A percentile compares a stretch with the other conserved stretches of the same genome.
These are phyloP conservation scores for Sclerotinia trifoliorum DNA, from an alignment of 2,329 filamentous ascomycete genomes.

Conservation along the genomic window DNA sequence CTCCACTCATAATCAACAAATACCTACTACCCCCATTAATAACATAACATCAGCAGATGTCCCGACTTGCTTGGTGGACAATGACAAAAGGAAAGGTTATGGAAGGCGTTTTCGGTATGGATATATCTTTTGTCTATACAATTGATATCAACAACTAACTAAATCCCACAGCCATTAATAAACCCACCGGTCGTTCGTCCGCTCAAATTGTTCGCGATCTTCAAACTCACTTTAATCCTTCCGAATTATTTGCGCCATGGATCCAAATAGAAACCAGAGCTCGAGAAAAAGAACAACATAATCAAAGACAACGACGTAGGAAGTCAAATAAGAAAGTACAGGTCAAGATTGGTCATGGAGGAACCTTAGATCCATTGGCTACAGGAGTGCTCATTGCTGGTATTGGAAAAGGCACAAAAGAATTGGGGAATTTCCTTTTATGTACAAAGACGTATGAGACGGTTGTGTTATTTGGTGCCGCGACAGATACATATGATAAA, in stretches of 20 bases:
- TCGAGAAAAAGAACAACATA: constrained; percentile 55
- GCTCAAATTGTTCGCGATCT: constrained; percentile 88
- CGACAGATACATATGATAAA: constrained; percentile 88
- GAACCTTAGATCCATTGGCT: constrained; percentile 90
- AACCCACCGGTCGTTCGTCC: constrained; percentile 82
- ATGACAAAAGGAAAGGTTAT: constrained; percentile 47
- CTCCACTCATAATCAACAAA: background rate
- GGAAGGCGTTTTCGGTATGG: constrained; percentile 62
- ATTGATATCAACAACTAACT: constrained; percentile 13
- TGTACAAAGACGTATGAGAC: constrained; percentile 96
- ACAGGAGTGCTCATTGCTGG: constrained; percentile 91
- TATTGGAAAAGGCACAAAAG: constrained; percentile 83
- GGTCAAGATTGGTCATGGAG: constrained; percentile 94
- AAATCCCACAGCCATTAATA: constrained; percentile 74
- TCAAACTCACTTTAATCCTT: constrained; percentile 80
- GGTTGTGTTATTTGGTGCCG: constrained; percentile 83
- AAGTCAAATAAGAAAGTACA: constrained; percentile 56
- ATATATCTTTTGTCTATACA: background rate
- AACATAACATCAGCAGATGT: constrained; percentile 28
- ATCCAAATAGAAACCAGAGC: constrained; percentile 61
- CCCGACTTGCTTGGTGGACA: constrained; percentile 31
- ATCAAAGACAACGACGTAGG: constrained; percentile 57
- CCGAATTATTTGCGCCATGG: constrained; percentile 74
- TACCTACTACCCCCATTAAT: constrained; percentile 2
- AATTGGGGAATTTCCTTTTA: constrained; percentile 71